Conservation (phyloP, 768 basidiomycete genomes). For the Russula sp. region DNA sequence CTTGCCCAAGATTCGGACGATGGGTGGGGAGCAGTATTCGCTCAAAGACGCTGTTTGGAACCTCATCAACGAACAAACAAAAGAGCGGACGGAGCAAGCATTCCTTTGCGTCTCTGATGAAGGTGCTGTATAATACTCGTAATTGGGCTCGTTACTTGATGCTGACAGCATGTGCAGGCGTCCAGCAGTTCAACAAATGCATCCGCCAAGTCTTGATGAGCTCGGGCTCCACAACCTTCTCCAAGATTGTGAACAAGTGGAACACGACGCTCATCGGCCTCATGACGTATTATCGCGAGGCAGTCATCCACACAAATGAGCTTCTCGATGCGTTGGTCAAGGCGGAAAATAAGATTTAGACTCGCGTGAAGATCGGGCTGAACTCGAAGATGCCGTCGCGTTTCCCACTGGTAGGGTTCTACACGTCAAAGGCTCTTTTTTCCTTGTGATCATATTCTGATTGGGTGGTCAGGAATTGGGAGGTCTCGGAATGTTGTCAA, state of each 20-base stretch:
- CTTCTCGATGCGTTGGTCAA: slow-evolving; percentile 94
- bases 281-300: slow-evolving; percentile 98
- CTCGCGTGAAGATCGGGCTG: slow-evolving; percentile 98
- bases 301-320: slow-evolving; percentile 96
- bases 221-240: slow-evolving; percentile 97
- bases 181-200: slow-evolving; percentile 96
- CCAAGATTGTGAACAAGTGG: slow-evolving; percentile 99
- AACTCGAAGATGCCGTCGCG: slow-evolving; percentile 99
- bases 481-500: slow-evolving; percentile 97
- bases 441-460: slow-evolving; percentile 7
- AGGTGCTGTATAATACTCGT: slow-evolving; percentile 37
- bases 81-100: slow-evolving; percentile 96
- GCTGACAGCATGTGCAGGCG: slow-evolving; percentile 41
- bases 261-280: slow-evolving; percentile 92
- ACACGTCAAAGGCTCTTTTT: slow-evolving; percentile 74
- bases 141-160: neutral
- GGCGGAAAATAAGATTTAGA: slow-evolving; percentile 99
- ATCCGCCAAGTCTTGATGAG: slow-evolving; percentile 97
- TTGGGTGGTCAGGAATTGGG: slow-evolving; percentile 65
- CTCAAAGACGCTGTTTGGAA: slow-evolving; percentile 97
- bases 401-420: slow-evolving; percentile 96
- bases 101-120: slow-evolving; percentile 98
- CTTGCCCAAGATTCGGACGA: slow-evolving; percentile 90
- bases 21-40: slow-evolving; percentile 96
- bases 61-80: slow-evolving; percentile 92